Conservation (phyloP, 352 stramenopile genomes). For the Aphanomyces stellatus region DNA sequence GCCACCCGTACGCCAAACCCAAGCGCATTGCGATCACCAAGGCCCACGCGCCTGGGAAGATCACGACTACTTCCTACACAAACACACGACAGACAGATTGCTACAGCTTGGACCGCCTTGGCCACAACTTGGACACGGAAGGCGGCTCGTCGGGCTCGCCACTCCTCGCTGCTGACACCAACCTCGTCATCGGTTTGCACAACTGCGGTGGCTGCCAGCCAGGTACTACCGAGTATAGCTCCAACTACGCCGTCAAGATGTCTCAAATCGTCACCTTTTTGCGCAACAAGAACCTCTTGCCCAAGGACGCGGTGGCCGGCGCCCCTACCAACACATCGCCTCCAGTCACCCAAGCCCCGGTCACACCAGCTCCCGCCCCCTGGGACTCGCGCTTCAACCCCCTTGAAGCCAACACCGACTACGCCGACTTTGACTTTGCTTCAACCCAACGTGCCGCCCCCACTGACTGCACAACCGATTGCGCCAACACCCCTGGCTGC, state of each 20-base stretch:
- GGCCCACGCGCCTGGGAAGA: not conserved
- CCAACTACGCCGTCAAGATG: slow-evolving; percentile 63
- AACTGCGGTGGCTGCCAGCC: slow-evolving; percentile 57
- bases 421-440: not conserved
- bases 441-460: not conserved
- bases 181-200: slow-evolving; percentile 55
- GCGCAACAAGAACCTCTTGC: slow-evolving; percentile 33
- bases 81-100: not conserved
- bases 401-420: not conserved
- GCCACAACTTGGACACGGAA: slow-evolving; percentile 18
- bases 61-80: not conserved
- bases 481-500: slow-evolving; percentile 1
- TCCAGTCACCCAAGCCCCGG: not conserved
- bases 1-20: slow-evolving; percentile 32
- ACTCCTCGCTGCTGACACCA: slow-evolving; percentile 35
- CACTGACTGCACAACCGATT: not conserved
- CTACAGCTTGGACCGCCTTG: slow-evolving; percentile 1
- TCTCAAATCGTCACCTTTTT: slow-evolving; percentile 53
- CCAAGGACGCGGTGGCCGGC: slow-evolving; percentile 25
- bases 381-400: not conserved
- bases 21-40: slow-evolving; percentile 2
- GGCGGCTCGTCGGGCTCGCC: slow-evolving; percentile 37
- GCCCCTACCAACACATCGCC: not conserved
- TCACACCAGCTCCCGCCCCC: not conserved
- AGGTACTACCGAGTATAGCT: not conserved